phyloP scores from a whole-genome alignment of 140 eudicot species.

The Flaveria floridana region DNA sequence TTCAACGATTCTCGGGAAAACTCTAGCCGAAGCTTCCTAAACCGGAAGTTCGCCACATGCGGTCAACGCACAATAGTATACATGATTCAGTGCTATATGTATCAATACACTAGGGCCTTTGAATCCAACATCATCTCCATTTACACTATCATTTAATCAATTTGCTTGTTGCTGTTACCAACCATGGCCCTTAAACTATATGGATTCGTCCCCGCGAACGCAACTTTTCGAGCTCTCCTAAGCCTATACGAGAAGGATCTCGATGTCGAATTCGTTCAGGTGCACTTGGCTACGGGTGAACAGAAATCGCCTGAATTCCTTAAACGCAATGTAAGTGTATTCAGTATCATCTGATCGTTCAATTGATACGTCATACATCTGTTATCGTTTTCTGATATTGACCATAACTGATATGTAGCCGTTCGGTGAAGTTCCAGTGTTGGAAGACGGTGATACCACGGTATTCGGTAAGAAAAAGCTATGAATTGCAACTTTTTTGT shows the following conservation, averaged over 20 bases:
- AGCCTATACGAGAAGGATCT: slow-evolving; percentile 37
- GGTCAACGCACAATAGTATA: too few species aligned
- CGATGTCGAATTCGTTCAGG: slow-evolving; percentile 33
- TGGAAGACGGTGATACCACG: slow-evolving; percentile 39
- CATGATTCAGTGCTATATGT: neutral
- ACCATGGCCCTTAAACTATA: slow-evolving; percentile 23
- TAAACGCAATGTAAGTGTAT: slow-evolving; percentile 37
- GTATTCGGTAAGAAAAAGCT: slow-evolving; percentile 27
- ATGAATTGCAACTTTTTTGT: neutral
- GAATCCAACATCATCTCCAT: neutral
- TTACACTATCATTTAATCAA: neutral
- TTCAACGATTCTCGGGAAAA: too few species aligned
- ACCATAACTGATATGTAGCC: slow-evolving; percentile 37
- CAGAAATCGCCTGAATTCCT: slow-evolving; percentile 38
- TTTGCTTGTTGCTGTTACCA: neutral
- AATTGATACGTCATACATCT: neutral
- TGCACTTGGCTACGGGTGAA: slow-evolving; percentile 18
- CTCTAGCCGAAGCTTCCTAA: too few species aligned
- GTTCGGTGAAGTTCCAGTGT: slow-evolving; percentile 58
- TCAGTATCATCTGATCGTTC: neutral
- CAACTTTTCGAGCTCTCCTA: slow-evolving; percentile 27
- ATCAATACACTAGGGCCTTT: neutral
- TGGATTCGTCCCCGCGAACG: slow-evolving; percentile 20
- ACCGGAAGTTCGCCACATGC: too few species aligned
- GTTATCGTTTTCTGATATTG: neutral